phyloP scores from a whole-genome alignment of 2,329 filamentous ascomycete species.

The Neofusicoccum kwambonambiense region DNA sequence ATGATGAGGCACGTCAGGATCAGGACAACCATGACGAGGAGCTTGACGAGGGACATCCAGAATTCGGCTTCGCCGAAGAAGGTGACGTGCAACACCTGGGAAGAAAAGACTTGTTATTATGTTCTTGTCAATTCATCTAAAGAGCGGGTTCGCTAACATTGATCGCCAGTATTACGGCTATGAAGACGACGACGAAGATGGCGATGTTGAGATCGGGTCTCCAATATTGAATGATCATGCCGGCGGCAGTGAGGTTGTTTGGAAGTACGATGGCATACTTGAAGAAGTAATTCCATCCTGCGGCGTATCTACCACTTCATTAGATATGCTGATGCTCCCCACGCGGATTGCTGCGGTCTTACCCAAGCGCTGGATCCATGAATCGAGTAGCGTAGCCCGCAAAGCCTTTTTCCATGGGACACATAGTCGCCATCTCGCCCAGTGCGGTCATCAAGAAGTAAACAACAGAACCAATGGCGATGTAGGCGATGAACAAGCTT shows the following conservation, averaged over 20 bases:
- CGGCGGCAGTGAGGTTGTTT: slow-evolving; percentile 40
- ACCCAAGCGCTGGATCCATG: slow-evolving; percentile 66
- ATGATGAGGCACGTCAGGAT: slow-evolving; percentile 44
- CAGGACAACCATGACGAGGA: slow-evolving; percentile 44
- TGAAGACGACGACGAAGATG: slow-evolving; percentile 60
- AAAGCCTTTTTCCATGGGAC: slow-evolving; percentile 75
- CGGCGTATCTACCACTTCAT: slow-evolving; percentile 26
- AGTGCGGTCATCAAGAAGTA: slow-evolving; percentile 69
- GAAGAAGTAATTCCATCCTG: slow-evolving; percentile 36
- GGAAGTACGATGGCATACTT: slow-evolving; percentile 37
- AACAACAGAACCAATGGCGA: slow-evolving; percentile 64
- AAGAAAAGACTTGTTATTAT: no score
- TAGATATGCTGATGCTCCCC: no score
- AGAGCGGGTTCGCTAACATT: background rate
- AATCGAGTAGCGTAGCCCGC: slow-evolving; percentile 76
- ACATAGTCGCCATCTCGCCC: slow-evolving; percentile 71
- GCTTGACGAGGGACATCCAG: slow-evolving; percentile 42
- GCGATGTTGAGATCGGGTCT: slow-evolving; percentile 47
- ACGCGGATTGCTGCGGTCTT: slow-evolving; percentile 47
- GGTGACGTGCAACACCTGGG: slow-evolving; percentile 16
- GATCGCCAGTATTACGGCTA: slow-evolving; percentile 34
- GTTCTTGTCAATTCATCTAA: no score
- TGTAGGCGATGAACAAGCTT: slow-evolving; percentile 47
- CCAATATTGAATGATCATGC: slow-evolving; percentile 59
- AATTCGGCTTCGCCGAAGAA: slow-evolving; percentile 46